Evolutionary conservation across 2,329 filamentous ascomycete genomes (phyloP).

Genomic region (Corynespora cassiicola): DNA sequence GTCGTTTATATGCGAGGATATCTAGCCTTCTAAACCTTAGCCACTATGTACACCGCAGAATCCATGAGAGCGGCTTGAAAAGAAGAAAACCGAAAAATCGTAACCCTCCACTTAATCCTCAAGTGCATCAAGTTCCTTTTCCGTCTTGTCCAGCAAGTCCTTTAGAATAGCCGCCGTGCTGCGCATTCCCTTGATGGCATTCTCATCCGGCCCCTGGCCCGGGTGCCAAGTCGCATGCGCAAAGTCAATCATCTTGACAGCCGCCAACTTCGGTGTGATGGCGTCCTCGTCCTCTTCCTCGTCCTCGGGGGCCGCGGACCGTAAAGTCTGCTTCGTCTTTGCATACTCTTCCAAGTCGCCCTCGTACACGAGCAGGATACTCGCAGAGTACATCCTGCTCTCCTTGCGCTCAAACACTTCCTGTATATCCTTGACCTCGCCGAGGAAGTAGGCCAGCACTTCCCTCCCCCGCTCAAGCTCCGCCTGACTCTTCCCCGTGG

Average conservation of each 20-base stretch:
- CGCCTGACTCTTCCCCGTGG: conserved; percentile 30
- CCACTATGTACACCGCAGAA: too few species aligned
- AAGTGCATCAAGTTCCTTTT: conserved; percentile 22
- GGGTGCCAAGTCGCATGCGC: conserved; percentile 88
- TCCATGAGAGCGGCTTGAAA: too few species aligned
- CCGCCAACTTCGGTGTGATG: conserved; percentile 69
- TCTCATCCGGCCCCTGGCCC: conserved; percentile 85
- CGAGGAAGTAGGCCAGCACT: conserved; percentile 48
- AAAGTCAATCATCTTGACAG: conserved; percentile 93
- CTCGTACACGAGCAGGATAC: conserved; percentile 71
- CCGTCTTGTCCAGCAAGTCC: conserved; percentile 56
- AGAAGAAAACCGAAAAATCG: too few species aligned
- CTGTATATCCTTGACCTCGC: conserved; percentile 62
- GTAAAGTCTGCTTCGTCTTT: conserved; percentile 41
- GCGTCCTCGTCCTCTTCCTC: conserved; percentile 55
- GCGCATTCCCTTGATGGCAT: conserved; percentile 75
- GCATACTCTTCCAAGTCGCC: conserved; percentile 65
- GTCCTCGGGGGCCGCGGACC: conserved; percentile 32
- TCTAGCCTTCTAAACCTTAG: too few species aligned
- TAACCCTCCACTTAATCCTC: too few species aligned
- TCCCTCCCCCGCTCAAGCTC: conserved; percentile 53
- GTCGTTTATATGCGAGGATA: too few species aligned
- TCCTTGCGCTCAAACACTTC: conserved; percentile 66
- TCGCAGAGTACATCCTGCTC: conserved; percentile 72
- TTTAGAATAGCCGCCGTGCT: conserved; percentile 75